Evolutionary conservation across 352 stramenopile genomes (phyloP).

Genomic region (Hyphochytrium catenoides): DNA sequence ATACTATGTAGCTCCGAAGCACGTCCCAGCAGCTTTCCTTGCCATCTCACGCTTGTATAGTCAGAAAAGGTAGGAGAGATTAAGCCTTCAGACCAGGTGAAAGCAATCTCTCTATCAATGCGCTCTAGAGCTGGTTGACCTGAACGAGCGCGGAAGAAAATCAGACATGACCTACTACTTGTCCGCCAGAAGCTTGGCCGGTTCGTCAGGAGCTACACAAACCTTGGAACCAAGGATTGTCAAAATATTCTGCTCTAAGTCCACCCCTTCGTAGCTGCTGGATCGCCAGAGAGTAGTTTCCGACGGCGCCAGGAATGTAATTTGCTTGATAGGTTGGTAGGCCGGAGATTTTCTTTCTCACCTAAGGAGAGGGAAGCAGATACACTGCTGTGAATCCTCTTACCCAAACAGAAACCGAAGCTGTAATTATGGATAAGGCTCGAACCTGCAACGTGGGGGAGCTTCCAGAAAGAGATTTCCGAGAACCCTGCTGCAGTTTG

Average conservation of each 20-base stretch:
- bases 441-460: slow-evolving; percentile 28
- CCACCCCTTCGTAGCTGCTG: slow-evolving; percentile 69
- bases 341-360: slow-evolving; percentile 74
- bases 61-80: slow-evolving; percentile 73
- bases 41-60: slow-evolving; percentile 81
- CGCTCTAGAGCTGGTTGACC: slow-evolving; percentile 46
- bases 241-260: slow-evolving; percentile 71
- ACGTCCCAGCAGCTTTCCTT: slow-evolving; percentile 63
- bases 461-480: slow-evolving; percentile 44
- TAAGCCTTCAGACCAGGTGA: slow-evolving; percentile 65
- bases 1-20: slow-evolving; percentile 72
- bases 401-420: too few species aligned
- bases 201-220: slow-evolving; percentile 85
- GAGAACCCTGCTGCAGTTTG: slow-evolving; percentile 33
- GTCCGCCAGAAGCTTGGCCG: slow-evolving; percentile 64
- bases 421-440: too few species aligned
- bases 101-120: slow-evolving; percentile 67
- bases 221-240: slow-evolving; percentile 90
- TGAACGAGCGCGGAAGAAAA: too few species aligned
- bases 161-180: too few species aligned
- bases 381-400: too few species aligned
- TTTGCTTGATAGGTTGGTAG: slow-evolving; percentile 68
- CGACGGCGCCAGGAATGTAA: slow-evolving; percentile 51
- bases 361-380: slow-evolving; percentile 16
- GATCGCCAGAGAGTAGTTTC: slow-evolving; percentile 64